Base-by-base conservation (phyloP, 768 basidiomycete genomes). In the Russula sp. region DNA sequence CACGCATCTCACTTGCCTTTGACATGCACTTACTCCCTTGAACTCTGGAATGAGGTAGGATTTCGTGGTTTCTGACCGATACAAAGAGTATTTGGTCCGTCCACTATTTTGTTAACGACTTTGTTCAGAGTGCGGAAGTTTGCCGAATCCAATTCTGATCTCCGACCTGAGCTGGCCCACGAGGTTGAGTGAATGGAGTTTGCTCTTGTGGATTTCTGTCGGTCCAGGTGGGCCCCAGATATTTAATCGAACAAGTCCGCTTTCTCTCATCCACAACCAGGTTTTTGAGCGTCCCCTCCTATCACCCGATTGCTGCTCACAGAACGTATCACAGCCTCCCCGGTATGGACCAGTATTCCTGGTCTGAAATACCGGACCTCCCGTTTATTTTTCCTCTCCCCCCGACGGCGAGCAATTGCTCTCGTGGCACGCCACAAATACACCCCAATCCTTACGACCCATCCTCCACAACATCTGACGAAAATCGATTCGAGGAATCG, bases 111-210 rank as follows among this genome's bases (percentile, higher is more conserved):
- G 25, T 49, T 50, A 58, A 41, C 16, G 56, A 63, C 62, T 59
- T 63, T 63, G 62, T 59, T 63, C 62, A 58, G 47, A 43, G 45
- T 38, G 46, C 46, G 41, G 62, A 36, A 36, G 50, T 4, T 63
- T 59, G 52, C 57, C 58, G 57, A 54, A 45, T 53, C 38, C 22
- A 8, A 49, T 58, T 56, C 49, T 58, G 56, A 59, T 58, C 62
- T 55, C 62, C 52, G 60, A 61, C 39, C 54, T 61, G 45, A 48
- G 53, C 52, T 60, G 29, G 45, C n/a, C n/a, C 62, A 56, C 56
- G 49, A 52, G 56, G 56, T 16, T 16, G 36, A 13, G 47, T 34
- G 51, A 48, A 54, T 22, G 34, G 10, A 35, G 18, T 63, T 63
- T 63, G 46, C 42, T 29, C 51, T 59, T 63, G 61, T 63, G 57